Base-by-base conservation (phyloP, 371 early-diverging fungal species). In the Umbelopsis sp. region DNA sequence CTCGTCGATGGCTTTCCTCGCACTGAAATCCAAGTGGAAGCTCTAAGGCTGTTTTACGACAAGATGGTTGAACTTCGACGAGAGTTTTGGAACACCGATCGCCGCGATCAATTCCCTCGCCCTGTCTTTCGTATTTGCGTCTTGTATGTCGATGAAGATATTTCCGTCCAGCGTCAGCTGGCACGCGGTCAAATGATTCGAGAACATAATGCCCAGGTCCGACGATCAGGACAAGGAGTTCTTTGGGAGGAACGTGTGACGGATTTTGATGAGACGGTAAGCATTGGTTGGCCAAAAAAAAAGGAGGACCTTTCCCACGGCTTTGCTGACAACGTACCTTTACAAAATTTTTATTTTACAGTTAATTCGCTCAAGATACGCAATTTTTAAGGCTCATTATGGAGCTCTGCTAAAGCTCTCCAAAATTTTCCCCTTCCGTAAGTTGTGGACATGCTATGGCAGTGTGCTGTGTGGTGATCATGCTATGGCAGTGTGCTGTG, bases 1-100 rank as follows among this genome's bases (percentile, higher is more conserved):
- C 69, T 91, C 18, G 84, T 91, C 2, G 91, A 91, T 77, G 91
- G 91, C 0, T 91, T 91, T 71, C 91, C 91, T 7, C 77, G 91
- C 11, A 91, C 89, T 8, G 88, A 89, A 50, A 81, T 85, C 41
- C 91, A 91, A 51, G 91, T 89, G 6, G 88, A 89, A 35, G 88
- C 87, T 45, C 68, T 91, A 14, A 86, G 84, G 70, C 51, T 88
- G 63, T 66, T 91, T 9, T 81, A 89, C 70, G 88, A 89, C 51
- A 84, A 87, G 66, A 87, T 91, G 89, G 77, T 82, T 12, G 86
- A 85, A 50, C 66, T 89, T 38, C 69, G 88, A 69, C 70, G 72
- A 14, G 82, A 85, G 65, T 87, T 80, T 73, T 85, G 81, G 70
- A 75, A 86, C 50, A 88, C 88, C 3, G 85, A 85, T 38, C 72